phyloP scores from a whole-genome alignment of 805 yeast species.

The Monosporozyma unispora region DNA sequence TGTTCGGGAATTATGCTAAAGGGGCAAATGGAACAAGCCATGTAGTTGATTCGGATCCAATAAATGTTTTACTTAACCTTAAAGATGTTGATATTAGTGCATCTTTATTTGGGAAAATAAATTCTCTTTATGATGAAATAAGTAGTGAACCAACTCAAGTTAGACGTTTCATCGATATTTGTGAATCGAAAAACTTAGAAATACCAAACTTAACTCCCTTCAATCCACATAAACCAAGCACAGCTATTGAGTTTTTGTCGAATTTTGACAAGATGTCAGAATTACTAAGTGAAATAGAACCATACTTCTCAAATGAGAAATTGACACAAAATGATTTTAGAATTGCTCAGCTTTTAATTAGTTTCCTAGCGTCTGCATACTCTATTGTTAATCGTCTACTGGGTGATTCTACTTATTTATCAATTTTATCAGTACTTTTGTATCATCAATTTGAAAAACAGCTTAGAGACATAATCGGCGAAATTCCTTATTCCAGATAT shows the following conservation, averaged over 20 bases:
- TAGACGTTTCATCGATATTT: conserved; percentile 1
- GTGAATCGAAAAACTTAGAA: neutral
- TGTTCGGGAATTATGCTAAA: conserved; percentile 3
- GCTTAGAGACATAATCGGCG: neutral
- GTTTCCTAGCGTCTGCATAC: conserved; percentile 2
- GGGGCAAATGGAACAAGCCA: neutral
- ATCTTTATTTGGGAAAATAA: conserved; percentile 12
- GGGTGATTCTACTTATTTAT: neutral
- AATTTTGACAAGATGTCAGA: conserved; percentile 5
- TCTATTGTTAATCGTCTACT: conserved; percentile 3
- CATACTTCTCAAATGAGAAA: conserved; percentile 7
- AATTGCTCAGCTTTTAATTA: neutral
- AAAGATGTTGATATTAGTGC: conserved; percentile 7
- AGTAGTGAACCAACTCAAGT: neutral
- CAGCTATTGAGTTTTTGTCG: conserved; percentile 5
- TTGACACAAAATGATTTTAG: conserved; percentile 9
- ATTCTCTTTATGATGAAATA: conserved; percentile 10
- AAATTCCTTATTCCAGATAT: conserved; percentile 2
- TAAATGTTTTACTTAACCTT: conserved; percentile 8
- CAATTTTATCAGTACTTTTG: neutral
- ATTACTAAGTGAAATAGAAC: conserved; percentile 5
- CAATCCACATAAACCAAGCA: conserved; percentile 5
- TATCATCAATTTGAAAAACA: conserved; percentile 5
- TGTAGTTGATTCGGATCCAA: neutral
- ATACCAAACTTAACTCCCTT: conserved; percentile 1